Evolutionary conservation across 2,329 filamentous ascomycete genomes (phyloP).

Genomic region (Colletotrichum eleusines): DNA sequence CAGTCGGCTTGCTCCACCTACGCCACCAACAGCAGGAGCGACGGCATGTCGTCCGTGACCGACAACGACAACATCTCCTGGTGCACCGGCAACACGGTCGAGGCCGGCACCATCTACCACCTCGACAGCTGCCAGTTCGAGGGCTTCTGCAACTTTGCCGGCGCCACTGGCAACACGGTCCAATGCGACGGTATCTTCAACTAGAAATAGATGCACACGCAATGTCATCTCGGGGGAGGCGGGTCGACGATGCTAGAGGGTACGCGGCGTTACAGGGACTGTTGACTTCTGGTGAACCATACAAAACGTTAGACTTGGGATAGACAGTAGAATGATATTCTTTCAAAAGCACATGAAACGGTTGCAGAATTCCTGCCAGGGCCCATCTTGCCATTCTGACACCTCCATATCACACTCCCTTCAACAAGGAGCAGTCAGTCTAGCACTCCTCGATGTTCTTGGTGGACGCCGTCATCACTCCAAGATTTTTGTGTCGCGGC

Average conservation of each 20-base stretch:
- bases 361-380: too few species aligned
- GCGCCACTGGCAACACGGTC: too few species aligned
- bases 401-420: too few species aligned
- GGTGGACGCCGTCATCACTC: conserved; percentile 56
- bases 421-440: conserved; percentile 51
- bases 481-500: conserved; percentile 53
- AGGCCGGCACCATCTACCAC: not conserved
- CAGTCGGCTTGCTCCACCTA: too few species aligned
- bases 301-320: not conserved
- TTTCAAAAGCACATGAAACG: conserved; percentile 38
- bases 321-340: not conserved
- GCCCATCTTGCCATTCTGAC: conserved; percentile 54
- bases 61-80: not conserved
- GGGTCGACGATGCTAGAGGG: not conserved
- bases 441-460: conserved; percentile 55
- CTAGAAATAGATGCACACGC: not conserved
- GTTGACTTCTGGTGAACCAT: too few species aligned
- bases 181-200: not conserved
- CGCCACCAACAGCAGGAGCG: too few species aligned
- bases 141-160: accelerated
- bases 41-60: too few species aligned
- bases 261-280: too few species aligned
- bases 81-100: not conserved
- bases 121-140: not conserved
- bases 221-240: not conserved